Evolutionary conservation across 805 yeast species (phyloP), one percentile per base, ranked within the genome.

Genomic region (Kuraishia piskuri): DNA sequence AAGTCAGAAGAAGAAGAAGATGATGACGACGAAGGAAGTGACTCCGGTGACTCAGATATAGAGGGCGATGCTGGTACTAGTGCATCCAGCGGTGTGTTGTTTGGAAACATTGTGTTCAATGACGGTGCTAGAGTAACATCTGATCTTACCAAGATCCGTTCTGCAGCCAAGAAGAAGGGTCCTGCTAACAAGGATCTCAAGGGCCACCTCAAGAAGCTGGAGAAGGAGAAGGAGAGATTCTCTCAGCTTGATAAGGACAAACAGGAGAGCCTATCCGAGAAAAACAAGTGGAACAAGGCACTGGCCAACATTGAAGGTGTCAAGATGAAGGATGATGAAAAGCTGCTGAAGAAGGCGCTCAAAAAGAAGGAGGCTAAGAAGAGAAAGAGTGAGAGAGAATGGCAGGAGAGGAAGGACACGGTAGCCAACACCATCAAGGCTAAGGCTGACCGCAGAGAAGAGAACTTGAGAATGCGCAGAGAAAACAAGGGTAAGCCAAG

Each of bases 261-360:
- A 48, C 85, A 83, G 62, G 76, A 76, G 53, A 77, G 79, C 56
- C 68, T 77, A 19, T 78, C 78, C 54, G 90, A 88, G 56, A 89
- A 90, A 63, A 84, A 82, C 37, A 82, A 84, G 62, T 94, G 99
- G 99, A 82, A 79, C 60, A 79, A 80, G 61, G 89, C 94, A 10
- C 74, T 92, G 71, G 78, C 86, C 26, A 91, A 86, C 63, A 90
- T 95, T 7, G 96, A 90, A 68, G 99, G 99, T 51, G 70, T 82
- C 24, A 92, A 90, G 67, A 74, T 92, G 49, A 87, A 86, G 61
- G 97, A 94, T 68, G 95, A 92, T 68, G 98, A 92, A 67, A 84
- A 82, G 64, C 72, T 94, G 61, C 78, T 94, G 68, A 86, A 84
- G 63, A 92, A 89, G 68, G 88, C 97, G 2, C 69, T 92, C 56